Base-by-base conservation (phyloP, 2,329 filamentous ascomycete genomes). In the Mycogone perniciosa region DNA sequence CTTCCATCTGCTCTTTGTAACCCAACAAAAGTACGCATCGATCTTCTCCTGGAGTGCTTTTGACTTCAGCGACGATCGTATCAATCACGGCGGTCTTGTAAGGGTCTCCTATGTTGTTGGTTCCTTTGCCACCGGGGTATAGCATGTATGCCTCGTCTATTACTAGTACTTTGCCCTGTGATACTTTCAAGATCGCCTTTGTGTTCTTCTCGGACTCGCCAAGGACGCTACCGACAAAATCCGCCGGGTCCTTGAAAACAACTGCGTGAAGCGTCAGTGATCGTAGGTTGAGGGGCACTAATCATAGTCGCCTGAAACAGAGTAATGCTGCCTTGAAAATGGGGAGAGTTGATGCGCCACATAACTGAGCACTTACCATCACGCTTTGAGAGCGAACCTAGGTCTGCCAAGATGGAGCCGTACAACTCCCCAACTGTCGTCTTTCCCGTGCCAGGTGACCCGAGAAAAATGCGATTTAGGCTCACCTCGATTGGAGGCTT, bases 331-430 rank as follows among this genome's bases (percentile, higher is more conserved):
- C 20, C 20, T 20, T 20, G 20, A 20, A 20, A 20, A 20, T 20
- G 20, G 20, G 20, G 20, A 20, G 20, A 20, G 20, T 20, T 20
- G 20, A 20, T 20, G 20, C 20, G 20, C 3, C 20, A 20, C 2
- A 20, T 20, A 20, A 20, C 20, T 20, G 20, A 20, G 20, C 20
- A 20, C 20, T 20, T 20, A 20, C 20, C 20, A 20, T 20, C 20
- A 77, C 0, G 73, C 74, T 0, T 71, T 71, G 0, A 78, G 0
- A 91, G 67, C 33, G 90, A 78, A 0, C 85, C 85, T 74, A 89
- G 79, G 57, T 90, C 82, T 59, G 87, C 89, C 60, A 80, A 90
- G 0, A 91, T 72, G 55, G 88, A 78, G 3, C 86, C 86, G 75
- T 90, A 87, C 54, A 84, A 85, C 13, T 76, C 71, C 0, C 88